These are phyloP conservation scores for Oryza meridionalis DNA, from an alignment of 176 grass and related monocot genomes.

Conservation along the genomic window DNA sequence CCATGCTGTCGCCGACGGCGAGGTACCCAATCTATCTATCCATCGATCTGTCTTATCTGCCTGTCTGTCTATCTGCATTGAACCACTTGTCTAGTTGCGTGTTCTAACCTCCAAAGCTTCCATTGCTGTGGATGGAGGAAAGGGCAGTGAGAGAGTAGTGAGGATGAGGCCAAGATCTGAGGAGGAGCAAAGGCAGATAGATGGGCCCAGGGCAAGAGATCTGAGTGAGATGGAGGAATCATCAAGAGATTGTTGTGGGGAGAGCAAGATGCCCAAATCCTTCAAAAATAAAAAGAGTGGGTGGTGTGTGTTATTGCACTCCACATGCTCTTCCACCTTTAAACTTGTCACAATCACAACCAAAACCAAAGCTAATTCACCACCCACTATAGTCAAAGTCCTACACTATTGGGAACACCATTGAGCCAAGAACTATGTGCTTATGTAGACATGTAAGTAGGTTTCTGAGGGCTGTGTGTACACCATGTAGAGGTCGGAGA, in stretches of 20 bases:
- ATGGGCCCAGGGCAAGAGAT: constrained; percentile 46
- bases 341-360: not conserved
- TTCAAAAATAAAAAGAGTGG: constrained; percentile 15
- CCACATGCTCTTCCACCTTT: constrained; percentile 36
- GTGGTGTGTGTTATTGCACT: constrained; percentile 18
- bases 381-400: not conserved
- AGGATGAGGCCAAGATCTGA: constrained; percentile 15
- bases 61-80: not conserved
- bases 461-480: too few species aligned
- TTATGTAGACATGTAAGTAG: too few species aligned
- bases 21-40: not conserved
- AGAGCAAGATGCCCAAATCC: constrained; percentile 47
- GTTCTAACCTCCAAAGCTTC: not conserved
- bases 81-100: constrained; percentile 13
- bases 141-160: not conserved
- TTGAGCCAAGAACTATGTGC: not conserved
- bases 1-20: not conserved
- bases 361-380: not conserved
- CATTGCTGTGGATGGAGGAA: not conserved
- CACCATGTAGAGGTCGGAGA: too few species aligned
- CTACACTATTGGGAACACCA: constrained; percentile 13
- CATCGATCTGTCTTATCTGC: not conserved
- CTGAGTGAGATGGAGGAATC: constrained; percentile 50
- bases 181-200: not conserved
- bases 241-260: constrained; percentile 14